Conservation (phyloP, 192 early-diverging fungal species). For the Chytriomyces hyalinus region DNA sequence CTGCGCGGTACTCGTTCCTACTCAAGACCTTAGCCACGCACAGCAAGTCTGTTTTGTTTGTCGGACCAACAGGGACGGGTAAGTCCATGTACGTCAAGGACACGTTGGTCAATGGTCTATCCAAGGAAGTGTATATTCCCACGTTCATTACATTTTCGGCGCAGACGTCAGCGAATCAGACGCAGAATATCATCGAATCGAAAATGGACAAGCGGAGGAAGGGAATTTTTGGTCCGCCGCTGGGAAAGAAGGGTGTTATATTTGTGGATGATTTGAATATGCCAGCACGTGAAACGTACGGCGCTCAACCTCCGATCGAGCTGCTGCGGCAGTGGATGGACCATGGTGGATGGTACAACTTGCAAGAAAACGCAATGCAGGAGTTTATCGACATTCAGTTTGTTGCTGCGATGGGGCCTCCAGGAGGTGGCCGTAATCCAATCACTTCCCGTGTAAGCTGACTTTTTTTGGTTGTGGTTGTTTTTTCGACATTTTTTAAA, state of each 20-base stretch:
- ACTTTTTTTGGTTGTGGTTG: slow-evolving; percentile 11
- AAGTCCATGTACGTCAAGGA: slow-evolving; percentile 69
- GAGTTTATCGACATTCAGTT: slow-evolving; percentile 67
- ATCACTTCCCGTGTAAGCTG: slow-evolving; percentile 54
- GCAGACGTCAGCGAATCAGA: slow-evolving; percentile 65
- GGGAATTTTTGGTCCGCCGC: slow-evolving; percentile 62
- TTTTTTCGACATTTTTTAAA: slow-evolving; percentile 8
- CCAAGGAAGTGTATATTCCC: slow-evolving; percentile 56
- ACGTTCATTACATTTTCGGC: slow-evolving; percentile 66
- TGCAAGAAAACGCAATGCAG: slow-evolving; percentile 54
- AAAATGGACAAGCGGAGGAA: slow-evolving; percentile 65
- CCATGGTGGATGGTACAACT: slow-evolving; percentile 67
- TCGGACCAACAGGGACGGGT: slow-evolving; percentile 66
- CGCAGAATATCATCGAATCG: slow-evolving; percentile 66
- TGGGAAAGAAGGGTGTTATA: slow-evolving; percentile 60
- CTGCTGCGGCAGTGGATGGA: slow-evolving; percentile 69
- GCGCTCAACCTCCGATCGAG: slow-evolving; percentile 69
- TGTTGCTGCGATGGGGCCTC: slow-evolving; percentile 66
- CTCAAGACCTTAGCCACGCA: slow-evolving; percentile 55
- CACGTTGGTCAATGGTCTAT: slow-evolving; percentile 54
- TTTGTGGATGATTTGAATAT: slow-evolving; percentile 71
- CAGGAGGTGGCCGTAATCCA: slow-evolving; percentile 63
- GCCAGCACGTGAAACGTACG: slow-evolving; percentile 63
- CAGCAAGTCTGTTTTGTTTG: slow-evolving; percentile 60
- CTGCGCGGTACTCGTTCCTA: slow-evolving; percentile 60